Base-by-base conservation (phyloP, 768 basidiomycete species). In the Paxillus rubicundulus region DNA sequence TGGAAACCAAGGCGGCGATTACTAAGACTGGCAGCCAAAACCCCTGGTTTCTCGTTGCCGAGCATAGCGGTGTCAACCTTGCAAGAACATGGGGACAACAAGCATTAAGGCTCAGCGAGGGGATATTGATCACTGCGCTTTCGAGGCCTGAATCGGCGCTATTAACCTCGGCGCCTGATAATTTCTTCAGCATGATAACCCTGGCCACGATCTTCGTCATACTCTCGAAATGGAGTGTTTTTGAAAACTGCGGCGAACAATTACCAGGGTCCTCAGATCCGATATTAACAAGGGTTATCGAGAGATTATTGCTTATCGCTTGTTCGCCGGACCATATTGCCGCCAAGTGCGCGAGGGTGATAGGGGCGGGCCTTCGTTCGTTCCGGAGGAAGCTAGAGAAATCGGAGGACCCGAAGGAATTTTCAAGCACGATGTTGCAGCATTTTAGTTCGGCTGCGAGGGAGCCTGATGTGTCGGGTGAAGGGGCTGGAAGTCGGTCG, bases 141-240 rank as follows among this genome's bases (percentile, higher is more conserved):
- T 65, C 72, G 20, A 52, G 66, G 28, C 54, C 61, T 24, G 72
- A 78, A 44, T 50, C 66, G 17, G 57, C 56, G 0, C 60, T 74
- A n/a, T 61, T 78, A 50, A 67, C 69, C 53, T 65, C 75, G 10
- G 70, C 74, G 8, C 76, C 76, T 2, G 77, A 78, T 59, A 62
- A 61, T 37, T 46, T 77, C 24, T 78, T 73, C 52, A 62, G 62
- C 28, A 70, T 79, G 69, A 65, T 78, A 41, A 63, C 70, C 0
- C 75, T 78, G 47, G 73, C 77, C 38, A 73, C 77, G 5, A 67
- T 74, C 2, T 77, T 70, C 44, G 53, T 79, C 45, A 69, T 78
- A 45, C 63, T 74, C 10, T 68, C 70, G 38, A 79, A 78, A 58
- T 76, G 77, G 61, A 69, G 62, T 42, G 63, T 75, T 21, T 53